Percentiles rank a stretch among this genome's conserved stretches.
phyloP scores from a whole-genome alignment of 441 rosid species.

The Eutrema salsugineum region DNA sequence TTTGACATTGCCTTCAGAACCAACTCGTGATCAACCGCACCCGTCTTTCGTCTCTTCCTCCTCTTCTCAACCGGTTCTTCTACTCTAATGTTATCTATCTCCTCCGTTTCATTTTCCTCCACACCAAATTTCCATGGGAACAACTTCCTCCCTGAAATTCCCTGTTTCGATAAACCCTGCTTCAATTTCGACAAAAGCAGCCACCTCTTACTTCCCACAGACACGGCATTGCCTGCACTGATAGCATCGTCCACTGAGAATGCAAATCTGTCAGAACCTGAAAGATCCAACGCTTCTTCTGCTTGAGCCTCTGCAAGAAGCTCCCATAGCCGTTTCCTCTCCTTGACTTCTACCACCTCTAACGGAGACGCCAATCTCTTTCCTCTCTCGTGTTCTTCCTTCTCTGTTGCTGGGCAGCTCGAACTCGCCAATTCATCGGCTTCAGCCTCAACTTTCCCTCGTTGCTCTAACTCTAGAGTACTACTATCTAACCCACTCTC shows the following conservation, averaged over 20 bases:
- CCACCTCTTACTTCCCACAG: slow-evolving; percentile 80
- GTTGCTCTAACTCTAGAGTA: slow-evolving; percentile 15
- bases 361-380: slow-evolving; percentile 56
- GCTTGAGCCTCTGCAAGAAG: slow-evolving; percentile 74
- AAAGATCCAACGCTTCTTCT: slow-evolving; percentile 91
- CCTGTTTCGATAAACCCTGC: slow-evolving; percentile 70
- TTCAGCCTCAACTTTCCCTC: slow-evolving; percentile 14
- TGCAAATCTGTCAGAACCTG: slow-evolving; percentile 90
- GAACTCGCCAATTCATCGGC: slow-evolving; percentile 20
- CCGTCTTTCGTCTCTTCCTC: slow-evolving; percentile 65
- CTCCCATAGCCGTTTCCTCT: slow-evolving; percentile 73
- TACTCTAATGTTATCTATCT: slow-evolving; percentile 38
- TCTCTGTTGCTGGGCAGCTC: slow-evolving; percentile 22
- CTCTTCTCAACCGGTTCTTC: slow-evolving; percentile 53
- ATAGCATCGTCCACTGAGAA: slow-evolving; percentile 90
- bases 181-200: slow-evolving; percentile 74
- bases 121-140: slow-evolving; percentile 79
- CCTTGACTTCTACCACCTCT: slow-evolving; percentile 54
- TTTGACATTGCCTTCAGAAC: slow-evolving; percentile 84
- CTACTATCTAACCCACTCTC: slow-evolving; percentile 1
- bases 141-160: slow-evolving; percentile 39
- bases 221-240: slow-evolving; percentile 57
- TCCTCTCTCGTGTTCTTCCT: slow-evolving; percentile 35
- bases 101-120: slow-evolving; percentile 53
- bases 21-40: slow-evolving; percentile 71